phyloP scores from a whole-genome alignment of 805 yeast species.

The Metschnikowia chrysomelidarum region DNA sequence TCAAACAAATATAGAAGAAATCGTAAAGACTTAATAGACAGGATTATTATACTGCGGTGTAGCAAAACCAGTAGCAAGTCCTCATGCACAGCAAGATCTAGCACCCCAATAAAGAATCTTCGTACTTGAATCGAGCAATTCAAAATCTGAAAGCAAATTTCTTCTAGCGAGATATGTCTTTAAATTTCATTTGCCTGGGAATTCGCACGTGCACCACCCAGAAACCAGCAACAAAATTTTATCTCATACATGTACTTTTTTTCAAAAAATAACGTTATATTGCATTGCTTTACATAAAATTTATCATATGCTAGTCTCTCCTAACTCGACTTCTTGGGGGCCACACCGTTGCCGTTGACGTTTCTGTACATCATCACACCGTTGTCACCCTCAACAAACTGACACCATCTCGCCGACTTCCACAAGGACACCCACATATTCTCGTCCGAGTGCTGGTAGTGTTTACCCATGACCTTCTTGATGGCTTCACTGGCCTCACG shows the following conservation, averaged over 20 bases:
- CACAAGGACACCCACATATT: constrained; percentile 72
- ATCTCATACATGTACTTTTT: too few species aligned
- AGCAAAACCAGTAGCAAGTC: not conserved
- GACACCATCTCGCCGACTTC: constrained; percentile 63
- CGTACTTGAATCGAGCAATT: too few species aligned
- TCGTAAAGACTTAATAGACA: not conserved
- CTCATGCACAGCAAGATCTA: constrained; percentile 1
- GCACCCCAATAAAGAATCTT: too few species aligned
- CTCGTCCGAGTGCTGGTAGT: constrained; percentile 64
- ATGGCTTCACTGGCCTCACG: constrained; percentile 76
- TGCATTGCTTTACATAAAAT: too few species aligned
- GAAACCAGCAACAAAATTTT: too few species aligned
- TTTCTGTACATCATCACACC: constrained; percentile 63
- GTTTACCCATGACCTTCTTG: constrained; percentile 81
- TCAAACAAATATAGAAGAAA: too few species aligned
- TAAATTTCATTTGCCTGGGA: too few species aligned
- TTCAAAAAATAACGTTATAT: too few species aligned
- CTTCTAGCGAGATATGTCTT: too few species aligned
- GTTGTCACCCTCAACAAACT: constrained; percentile 69
- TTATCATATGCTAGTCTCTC: not conserved
- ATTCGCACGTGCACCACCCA: too few species aligned
- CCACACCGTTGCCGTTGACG: constrained; percentile 39
- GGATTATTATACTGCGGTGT: too few species aligned
- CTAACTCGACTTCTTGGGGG: constrained; percentile 15
- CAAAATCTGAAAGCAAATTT: too few species aligned